Percentiles rank a stretch among this genome's conserved stretches.
Evolutionary conservation across 2,329 filamentous ascomycete species (phyloP).

Genomic region (Penicillium sp.): DNA sequence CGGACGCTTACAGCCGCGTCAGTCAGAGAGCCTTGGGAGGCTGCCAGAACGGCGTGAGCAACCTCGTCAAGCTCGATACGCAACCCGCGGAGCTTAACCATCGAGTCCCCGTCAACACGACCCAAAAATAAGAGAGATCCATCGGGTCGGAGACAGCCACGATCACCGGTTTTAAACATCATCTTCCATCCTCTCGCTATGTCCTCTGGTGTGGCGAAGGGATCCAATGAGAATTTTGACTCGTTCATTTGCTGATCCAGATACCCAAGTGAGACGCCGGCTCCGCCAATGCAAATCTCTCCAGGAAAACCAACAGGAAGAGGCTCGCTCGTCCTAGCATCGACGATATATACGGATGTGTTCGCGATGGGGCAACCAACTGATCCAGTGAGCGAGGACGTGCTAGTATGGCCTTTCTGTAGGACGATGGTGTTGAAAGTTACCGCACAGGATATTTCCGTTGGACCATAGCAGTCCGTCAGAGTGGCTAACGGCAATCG

Average conservation of each 20-base stretch:
- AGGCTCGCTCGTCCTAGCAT: conserved; percentile 37
- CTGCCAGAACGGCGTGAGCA: conserved; percentile 32
- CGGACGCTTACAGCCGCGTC: conserved; percentile 35
- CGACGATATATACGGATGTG: conserved; percentile 41
- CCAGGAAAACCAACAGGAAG: conserved; percentile 48
- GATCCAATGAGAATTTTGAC: conserved; percentile 11
- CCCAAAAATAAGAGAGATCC: conserved; percentile 32
- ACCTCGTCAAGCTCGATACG: conserved; percentile 54
- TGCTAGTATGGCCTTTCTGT: conserved; percentile 14
- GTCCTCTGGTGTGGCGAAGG: conserved; percentile 2
- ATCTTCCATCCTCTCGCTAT: background rate
- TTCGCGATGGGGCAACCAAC: conserved; percentile 39
- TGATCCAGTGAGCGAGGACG: conserved; percentile 2
- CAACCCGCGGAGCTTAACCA: conserved; percentile 34
- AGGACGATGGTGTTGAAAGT: conserved; percentile 12
- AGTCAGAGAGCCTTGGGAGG: conserved; percentile 18
- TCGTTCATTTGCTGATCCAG: conserved; percentile 12
- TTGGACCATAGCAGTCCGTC: conserved; percentile 19
- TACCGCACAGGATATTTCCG: conserved; percentile 3
- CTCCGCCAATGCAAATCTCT: conserved; percentile 48
- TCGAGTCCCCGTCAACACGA: conserved; percentile 30
- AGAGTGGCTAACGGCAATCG: background rate
- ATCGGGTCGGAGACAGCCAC: conserved; percentile 28
- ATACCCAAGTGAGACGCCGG: conserved; percentile 29
- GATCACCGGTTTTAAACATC: conserved; percentile 36